Evolutionary conservation across 306 rosid genomes (phyloP).

Genomic region (Casuarina cunninghamiana): DNA sequence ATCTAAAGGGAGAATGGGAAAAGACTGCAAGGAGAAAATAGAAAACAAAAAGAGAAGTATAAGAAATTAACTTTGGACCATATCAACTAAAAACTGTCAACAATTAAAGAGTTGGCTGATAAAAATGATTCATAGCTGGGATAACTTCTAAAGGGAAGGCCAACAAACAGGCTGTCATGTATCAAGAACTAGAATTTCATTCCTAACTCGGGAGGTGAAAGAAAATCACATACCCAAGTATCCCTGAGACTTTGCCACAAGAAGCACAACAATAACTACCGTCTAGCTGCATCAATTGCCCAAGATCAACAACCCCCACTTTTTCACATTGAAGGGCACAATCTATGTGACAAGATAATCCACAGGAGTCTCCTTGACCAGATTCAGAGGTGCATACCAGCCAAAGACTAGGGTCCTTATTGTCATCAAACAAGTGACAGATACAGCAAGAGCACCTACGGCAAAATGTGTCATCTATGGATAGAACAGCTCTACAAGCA

Average conservation of each 20-base stretch:
- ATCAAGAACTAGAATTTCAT: slow-evolving; percentile 9
- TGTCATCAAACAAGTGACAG: slow-evolving; percentile 93
- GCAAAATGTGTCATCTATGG: slow-evolving; percentile 90
- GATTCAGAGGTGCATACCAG: slow-evolving; percentile 87
- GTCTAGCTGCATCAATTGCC: slow-evolving; percentile 96
- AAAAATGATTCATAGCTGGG: background rate
- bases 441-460: slow-evolving; percentile 99
- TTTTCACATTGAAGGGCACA: slow-evolving; percentile 90
- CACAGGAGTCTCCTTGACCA: slow-evolving; percentile 81
- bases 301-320: slow-evolving; percentile 97
- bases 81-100: background rate
- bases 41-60: background rate
- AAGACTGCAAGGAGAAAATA: background rate
- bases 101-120: slow-evolving; percentile 1
- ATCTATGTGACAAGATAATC: slow-evolving; percentile 92
- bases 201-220: slow-evolving; percentile 13
- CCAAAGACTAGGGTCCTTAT: slow-evolving; percentile 99
- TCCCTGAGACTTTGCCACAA: slow-evolving; percentile 97
- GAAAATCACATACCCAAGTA: slow-evolving; percentile 77
- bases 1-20: background rate
- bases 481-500: slow-evolving; percentile 92
- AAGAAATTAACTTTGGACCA: background rate
- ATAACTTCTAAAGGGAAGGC: slow-evolving; percentile 2
- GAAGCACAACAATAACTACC: slow-evolving; percentile 99
- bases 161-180: background rate